Evolutionary conservation across 2,329 filamentous ascomycete genomes (phyloP).

Genomic region (Ampelomyces quisqualis): DNA sequence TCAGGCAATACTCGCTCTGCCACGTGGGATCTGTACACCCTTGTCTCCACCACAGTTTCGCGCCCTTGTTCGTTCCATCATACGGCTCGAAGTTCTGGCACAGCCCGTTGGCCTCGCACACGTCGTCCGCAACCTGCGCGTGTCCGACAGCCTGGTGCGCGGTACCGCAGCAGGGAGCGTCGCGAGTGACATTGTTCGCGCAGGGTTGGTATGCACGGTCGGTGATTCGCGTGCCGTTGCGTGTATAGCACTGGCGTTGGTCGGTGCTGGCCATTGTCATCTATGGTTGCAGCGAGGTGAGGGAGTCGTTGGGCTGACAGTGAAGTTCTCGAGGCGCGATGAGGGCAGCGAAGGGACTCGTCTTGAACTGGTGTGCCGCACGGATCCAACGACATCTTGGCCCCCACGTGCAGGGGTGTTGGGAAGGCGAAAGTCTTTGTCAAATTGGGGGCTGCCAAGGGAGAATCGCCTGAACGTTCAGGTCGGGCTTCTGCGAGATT

Average conservation of each 20-base stretch:
- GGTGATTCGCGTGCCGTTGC: background rate
- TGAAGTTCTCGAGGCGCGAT: too few relatives aligned
- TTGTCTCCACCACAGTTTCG: constrained; percentile 13
- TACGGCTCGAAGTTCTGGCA: constrained; percentile 1
- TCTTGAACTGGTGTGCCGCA: too few relatives aligned
- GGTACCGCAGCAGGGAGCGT: constrained; percentile 8
- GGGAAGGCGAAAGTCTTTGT: too few relatives aligned
- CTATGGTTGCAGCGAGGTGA: background rate
- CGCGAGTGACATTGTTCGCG: background rate
- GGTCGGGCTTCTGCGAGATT: too few relatives aligned
- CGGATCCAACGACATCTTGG: too few relatives aligned
- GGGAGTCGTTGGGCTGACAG: too few relatives aligned
- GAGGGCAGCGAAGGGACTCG: too few relatives aligned
- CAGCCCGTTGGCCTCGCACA: constrained; percentile 6
- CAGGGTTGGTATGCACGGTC: background rate
- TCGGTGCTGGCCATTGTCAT: background rate
- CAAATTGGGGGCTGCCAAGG: too few relatives aligned
- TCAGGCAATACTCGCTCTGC: constrained; percentile 14
- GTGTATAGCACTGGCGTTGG: background rate
- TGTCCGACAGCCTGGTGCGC: constrained; percentile 10
- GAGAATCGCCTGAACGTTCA: too few relatives aligned
- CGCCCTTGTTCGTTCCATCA: constrained; percentile 3
- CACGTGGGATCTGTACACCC: constrained; percentile 19
- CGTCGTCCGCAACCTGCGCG: constrained; percentile 6
- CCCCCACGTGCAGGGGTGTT: too few relatives aligned